Conservation (phyloP, 768 basidiomycete genomes). For the Mycena alexandri region DNA sequence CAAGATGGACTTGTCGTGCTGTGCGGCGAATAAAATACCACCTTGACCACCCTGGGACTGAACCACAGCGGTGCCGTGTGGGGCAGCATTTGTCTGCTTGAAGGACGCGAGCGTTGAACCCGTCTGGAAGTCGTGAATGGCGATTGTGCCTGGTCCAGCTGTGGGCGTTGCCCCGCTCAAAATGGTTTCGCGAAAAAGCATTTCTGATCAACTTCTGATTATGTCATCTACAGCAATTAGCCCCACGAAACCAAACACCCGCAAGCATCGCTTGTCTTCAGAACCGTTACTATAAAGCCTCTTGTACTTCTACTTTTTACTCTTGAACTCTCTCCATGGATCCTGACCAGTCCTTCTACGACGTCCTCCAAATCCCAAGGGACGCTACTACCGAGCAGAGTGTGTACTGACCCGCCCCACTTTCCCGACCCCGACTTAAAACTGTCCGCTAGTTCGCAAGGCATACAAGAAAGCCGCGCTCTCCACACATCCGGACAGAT, state of each 20-base stretch:
- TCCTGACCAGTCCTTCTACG: conserved; percentile 66
- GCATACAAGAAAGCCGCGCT: conserved; percentile 83
- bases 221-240: too few species aligned
- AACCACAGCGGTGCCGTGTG: conserved; percentile 77
- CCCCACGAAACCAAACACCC: too few species aligned
- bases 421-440: conserved; percentile 14
- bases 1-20: conserved; percentile 89
- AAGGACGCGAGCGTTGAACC: conserved; percentile 84
- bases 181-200: conserved; percentile 79
- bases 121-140: conserved; percentile 86
- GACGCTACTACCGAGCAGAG: conserved; percentile 75
- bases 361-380: conserved; percentile 64
- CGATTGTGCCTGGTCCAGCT: conserved; percentile 71
- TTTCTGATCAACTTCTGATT: too few species aligned
- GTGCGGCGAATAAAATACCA: conserved; percentile 86
- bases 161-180: conserved; percentile 72
- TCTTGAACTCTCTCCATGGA: conserved; percentile 54
- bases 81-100: conserved; percentile 81
- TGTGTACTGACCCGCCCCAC: conserved; percentile 50
- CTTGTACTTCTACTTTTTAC: neutral
- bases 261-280: too few species aligned
- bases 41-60: conserved; percentile 80
- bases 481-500: conserved; percentile 82
- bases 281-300: neutral
- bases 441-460: conserved; percentile 68